Base-by-base conservation (phyloP, 148 eudicot genomes). In the Tetragonia tetragonoides region DNA sequence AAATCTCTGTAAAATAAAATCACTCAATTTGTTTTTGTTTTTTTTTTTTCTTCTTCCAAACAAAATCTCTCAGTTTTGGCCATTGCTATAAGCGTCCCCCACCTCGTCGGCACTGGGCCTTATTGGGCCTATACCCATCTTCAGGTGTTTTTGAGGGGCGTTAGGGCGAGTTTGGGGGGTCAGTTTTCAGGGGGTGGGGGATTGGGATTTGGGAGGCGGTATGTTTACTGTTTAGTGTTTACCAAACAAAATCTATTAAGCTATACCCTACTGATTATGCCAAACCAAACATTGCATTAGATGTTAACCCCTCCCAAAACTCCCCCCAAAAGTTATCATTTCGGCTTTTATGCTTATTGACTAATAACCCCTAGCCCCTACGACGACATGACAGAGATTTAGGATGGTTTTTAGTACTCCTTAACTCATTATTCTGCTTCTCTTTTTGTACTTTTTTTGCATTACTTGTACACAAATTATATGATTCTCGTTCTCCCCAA, bases 91-190 rank as follows among this genome's bases (percentile, higher is more conserved):
- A 46, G 51, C 7, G 7, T 46, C 51, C 51, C 57, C 38, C 47
- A 39, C 11, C 0, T 74, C 49, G 2, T 40, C n/a, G 47, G 59
- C 39, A 44, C 16, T 81, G 83, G 83, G 83, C 83, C 83, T 81
- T 21, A 17, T 70, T 81, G 79, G 83, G 83, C 83, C 79, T 81
- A 68, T 63, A 61, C 56, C 38, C 72, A 21, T 56, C 37, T 42
- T 81, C 79, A 76, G 76, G 82, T 79, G 77, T 39, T 73, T 73
- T 73, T 78, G 5, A 7, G 37, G n/a, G 6, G 64, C n/a, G n/a
- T 56, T 4, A 56, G n/a, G 7, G 4, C 4, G 6, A n/a, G 24
- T 60, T 60, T 60, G n/a, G 64, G 3, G 76, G 73, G 40, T 47
- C 78, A 75, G 14, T 34, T 28, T 74, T 61, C 38, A 28, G 12